Conservation (phyloP, 2,329 filamentous ascomycete genomes). For the Coniochaeta sp. region DNA sequence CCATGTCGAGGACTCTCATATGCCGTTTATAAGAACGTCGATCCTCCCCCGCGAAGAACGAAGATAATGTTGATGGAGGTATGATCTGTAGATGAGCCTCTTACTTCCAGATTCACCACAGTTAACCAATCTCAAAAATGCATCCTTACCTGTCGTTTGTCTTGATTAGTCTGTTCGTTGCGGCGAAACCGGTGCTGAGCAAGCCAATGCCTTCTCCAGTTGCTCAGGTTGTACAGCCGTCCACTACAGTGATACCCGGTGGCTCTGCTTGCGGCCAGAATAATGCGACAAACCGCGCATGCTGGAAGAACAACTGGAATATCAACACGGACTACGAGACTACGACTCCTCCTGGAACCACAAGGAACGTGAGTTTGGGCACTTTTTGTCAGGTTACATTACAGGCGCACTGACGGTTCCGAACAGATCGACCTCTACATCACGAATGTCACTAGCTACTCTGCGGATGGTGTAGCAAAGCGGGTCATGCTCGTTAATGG, state of each 20-base stretch:
- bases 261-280: constrained; percentile 7
- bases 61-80: neutral
- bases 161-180: neutral
- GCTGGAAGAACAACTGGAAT: constrained; percentile 14
- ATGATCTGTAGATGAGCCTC: neutral
- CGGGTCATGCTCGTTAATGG: constrained; percentile 16
- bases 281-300: constrained; percentile 13
- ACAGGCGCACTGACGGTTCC: neutral
- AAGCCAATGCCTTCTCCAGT: constrained; percentile 1
- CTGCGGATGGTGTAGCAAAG: constrained; percentile 13
- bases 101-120: neutral
- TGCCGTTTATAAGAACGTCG: neutral
- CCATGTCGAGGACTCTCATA: neutral
- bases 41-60: neutral
- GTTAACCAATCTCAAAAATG: neutral
- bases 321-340: constrained; percentile 16
- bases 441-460: constrained; percentile 13
- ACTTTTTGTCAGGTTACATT: too few species aligned
- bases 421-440: constrained; percentile 14
- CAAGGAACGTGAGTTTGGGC: constrained; percentile 9
- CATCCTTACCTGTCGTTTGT: neutral
- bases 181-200: neutral
- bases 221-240: neutral
- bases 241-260: neutral
- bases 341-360: constrained; percentile 11